These are phyloP conservation scores for Rubia balearica DNA, from an alignment of 305 asterid genomes.

Conservation along the genomic window DNA sequence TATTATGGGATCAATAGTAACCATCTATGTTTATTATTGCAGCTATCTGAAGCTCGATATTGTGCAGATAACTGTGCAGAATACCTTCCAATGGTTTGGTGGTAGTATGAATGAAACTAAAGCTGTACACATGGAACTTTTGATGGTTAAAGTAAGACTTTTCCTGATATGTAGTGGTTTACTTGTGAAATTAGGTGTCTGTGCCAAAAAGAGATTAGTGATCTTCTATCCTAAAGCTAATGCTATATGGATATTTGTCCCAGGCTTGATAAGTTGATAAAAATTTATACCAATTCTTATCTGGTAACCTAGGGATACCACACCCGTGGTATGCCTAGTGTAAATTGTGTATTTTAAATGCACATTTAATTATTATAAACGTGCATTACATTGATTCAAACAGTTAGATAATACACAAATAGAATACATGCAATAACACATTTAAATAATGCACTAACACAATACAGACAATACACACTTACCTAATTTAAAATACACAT, in stretches of 20 bases:
- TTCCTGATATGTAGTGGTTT: constrained; percentile 13
- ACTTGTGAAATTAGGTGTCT: background rate
- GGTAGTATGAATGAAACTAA: constrained; percentile 66
- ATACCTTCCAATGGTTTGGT: constrained; percentile 68
- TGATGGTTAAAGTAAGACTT: constrained; percentile 64
- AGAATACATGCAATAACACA: no score
- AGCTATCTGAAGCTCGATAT: constrained; percentile 95
- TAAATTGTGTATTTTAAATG: background rate
- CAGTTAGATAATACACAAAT: background rate
- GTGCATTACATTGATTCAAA: background rate
- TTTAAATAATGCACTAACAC: background rate
- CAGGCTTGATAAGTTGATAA: background rate
- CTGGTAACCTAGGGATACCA: background rate
- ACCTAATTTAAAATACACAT: background rate
- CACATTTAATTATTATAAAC: no score
- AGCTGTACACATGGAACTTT: constrained; percentile 75
- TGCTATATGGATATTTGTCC: constrained; percentile 2
- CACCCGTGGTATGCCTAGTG: background rate
- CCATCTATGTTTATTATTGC: constrained; percentile 29
- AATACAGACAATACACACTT: background rate
- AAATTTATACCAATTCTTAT: no score
- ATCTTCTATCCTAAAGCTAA: constrained; percentile 7
- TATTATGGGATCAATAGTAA: background rate
- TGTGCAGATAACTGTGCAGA: constrained; percentile 87
- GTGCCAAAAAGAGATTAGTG: background rate